Percentiles rank a stretch among this genome's conserved stretches.
Conservation (phyloP, 495 filamentous ascomycete species). For the Parathielavia appendiculata region DNA sequence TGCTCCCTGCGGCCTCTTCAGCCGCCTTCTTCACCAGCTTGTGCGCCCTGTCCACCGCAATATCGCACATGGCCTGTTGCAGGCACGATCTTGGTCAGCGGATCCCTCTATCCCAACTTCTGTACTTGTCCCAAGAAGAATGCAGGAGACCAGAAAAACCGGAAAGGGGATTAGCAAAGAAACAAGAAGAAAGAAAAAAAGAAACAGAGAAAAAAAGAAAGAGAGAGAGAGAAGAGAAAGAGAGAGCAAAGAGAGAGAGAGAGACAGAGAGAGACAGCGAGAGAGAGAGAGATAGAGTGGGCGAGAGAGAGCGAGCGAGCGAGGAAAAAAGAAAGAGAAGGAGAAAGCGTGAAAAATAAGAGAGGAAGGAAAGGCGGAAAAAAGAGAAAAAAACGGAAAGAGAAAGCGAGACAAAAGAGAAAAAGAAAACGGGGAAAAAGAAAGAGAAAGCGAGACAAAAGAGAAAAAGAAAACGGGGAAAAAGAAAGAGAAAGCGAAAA, state of each 20-base stretch:
- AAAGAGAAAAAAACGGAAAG: too few relatives aligned
- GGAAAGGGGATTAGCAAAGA: too few relatives aligned
- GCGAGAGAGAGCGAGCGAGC: too few relatives aligned
- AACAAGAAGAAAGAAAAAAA: background rate
- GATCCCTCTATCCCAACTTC: background rate
- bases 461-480: background rate
- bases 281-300: too few relatives aligned
- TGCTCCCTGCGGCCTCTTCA: conserved; percentile 14
- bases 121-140: too few relatives aligned
- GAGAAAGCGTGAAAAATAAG: background rate
- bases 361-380: too few relatives aligned
- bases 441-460: background rate
- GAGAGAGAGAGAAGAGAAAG: too few relatives aligned
- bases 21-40: conserved; percentile 34
- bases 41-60: conserved; percentile 41
- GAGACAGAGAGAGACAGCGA: background rate
- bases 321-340: too few relatives aligned
- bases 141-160: too few relatives aligned
- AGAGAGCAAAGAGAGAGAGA: too few relatives aligned
- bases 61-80: conserved; percentile 49
- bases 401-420: too few relatives aligned
- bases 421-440: background rate
- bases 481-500: too few relatives aligned
- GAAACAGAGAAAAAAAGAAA: background rate
- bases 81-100: background rate